A percentile compares a stretch with the other conserved stretches of the same genome.
phyloP scores from a whole-genome alignment of 1,284 basidiomycete species.

The Macrocybe sp. region DNA sequence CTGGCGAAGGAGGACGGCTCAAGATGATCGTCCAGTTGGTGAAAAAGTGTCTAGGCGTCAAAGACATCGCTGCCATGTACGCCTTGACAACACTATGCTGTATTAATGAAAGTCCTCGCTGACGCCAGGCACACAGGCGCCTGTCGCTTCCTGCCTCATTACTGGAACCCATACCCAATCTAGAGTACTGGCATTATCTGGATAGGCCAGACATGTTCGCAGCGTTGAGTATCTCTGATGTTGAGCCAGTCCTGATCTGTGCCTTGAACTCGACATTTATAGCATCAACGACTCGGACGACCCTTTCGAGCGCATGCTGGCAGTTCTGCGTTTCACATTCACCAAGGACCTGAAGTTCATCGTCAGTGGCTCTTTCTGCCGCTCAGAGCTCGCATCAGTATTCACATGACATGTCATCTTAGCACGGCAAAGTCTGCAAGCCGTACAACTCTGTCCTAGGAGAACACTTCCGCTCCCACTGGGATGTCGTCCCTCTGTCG shows the following conservation, averaged over 20 bases:
- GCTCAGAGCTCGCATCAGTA: too few species aligned
- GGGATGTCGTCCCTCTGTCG: constrained; percentile 66
- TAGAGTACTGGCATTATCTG: constrained; percentile 95
- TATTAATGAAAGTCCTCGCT: neutral
- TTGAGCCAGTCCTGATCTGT: neutral
- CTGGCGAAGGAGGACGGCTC: constrained; percentile 83
- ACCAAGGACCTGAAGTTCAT: constrained; percentile 96
- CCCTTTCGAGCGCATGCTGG: constrained; percentile 89
- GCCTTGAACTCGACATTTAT: constrained; percentile 8
- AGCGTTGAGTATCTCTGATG: constrained; percentile 50
- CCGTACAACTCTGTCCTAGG: constrained; percentile 94
- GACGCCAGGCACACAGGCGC: constrained; percentile 47
- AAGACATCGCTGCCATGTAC: constrained; percentile 89
- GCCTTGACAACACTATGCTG: constrained; percentile 20
- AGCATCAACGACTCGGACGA: constrained; percentile 89
- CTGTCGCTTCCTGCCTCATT: constrained; percentile 86
- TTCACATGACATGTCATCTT: constrained; percentile 2
- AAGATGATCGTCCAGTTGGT: constrained; percentile 87
- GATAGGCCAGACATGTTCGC: constrained; percentile 92
- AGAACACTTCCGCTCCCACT: constrained; percentile 89
- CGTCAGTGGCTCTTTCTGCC: constrained; percentile 38
- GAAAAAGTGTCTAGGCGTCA: constrained; percentile 84
- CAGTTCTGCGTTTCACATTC: constrained; percentile 84
- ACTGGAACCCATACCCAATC: constrained; percentile 88
- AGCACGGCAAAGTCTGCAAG: constrained; percentile 91